Conservation (phyloP, 2,329 filamentous ascomycete species). For the Exophiala sp. region DNA sequence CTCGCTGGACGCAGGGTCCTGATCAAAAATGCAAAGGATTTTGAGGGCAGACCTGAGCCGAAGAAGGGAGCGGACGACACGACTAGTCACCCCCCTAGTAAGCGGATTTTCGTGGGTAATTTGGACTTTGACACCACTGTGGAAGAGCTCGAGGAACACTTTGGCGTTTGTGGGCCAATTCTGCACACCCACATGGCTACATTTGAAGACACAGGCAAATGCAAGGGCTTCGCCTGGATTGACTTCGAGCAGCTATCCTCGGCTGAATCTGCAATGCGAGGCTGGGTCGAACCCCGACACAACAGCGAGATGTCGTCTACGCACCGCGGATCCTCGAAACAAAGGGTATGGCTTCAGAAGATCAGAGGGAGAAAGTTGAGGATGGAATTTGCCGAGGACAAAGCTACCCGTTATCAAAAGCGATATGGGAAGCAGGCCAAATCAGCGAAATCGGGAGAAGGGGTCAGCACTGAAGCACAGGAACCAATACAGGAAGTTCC, state of each 20-base stretch:
- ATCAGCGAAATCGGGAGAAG: slow-evolving; percentile 30
- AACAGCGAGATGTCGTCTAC: slow-evolving; percentile 38
- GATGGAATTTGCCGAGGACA: slow-evolving; percentile 90
- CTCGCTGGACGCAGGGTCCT: slow-evolving; percentile 71
- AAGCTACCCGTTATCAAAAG: slow-evolving; percentile 85
- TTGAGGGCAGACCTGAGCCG: slow-evolving; percentile 74
- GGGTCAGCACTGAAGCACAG: slow-evolving; percentile 33
- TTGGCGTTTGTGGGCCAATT: slow-evolving; percentile 76
- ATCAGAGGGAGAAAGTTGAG: slow-evolving; percentile 74
- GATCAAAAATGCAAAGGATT: slow-evolving; percentile 88
- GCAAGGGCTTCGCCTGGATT: slow-evolving; percentile 95
- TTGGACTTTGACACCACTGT: slow-evolving; percentile 75
- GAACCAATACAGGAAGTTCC: slow-evolving; percentile 6
- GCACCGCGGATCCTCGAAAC: slow-evolving; percentile 50
- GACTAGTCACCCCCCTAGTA: slow-evolving; percentile 61
- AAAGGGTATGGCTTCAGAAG: slow-evolving; percentile 75
- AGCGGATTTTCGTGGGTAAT: slow-evolving; percentile 84
- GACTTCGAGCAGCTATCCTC: slow-evolving; percentile 75
- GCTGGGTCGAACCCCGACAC: slow-evolving; percentile 62
- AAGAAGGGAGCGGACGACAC: slow-evolving; percentile 36
- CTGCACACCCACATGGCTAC: slow-evolving; percentile 82
- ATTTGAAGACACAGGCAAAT: slow-evolving; percentile 95
- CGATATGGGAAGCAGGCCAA: slow-evolving; percentile 71
- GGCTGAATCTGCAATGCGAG: slow-evolving; percentile 70
- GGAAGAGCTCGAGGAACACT: slow-evolving; percentile 73